Percentiles rank a stretch among this genome's conserved stretches.
These are phyloP conservation scores for Phaeolepiota aurea DNA, from an alignment of 768 basidiomycete genomes.

Conservation along the genomic window DNA sequence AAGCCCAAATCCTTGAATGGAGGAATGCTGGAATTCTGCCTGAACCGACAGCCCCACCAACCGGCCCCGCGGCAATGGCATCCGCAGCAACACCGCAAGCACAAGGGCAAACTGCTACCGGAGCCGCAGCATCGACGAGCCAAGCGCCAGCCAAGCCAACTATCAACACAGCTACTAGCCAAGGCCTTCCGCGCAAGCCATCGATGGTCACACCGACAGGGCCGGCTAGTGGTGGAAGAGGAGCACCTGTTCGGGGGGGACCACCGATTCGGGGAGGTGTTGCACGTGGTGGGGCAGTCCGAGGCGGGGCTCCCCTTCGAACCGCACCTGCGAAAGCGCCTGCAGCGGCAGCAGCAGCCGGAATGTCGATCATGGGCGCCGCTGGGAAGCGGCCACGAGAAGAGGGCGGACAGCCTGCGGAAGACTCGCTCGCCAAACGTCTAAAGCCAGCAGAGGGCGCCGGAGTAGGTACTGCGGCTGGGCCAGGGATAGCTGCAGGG, in stretches of 20 bases:
- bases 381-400: conserved; percentile 60
- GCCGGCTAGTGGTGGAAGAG: conserved; percentile 20
- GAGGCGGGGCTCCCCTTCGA: conserved; percentile 13
- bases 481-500: too few relatives aligned
- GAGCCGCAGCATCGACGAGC: not conserved
- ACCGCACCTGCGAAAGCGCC: conserved; percentile 10
- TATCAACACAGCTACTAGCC: conserved; percentile 12
- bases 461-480: too few relatives aligned
- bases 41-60: conserved; percentile 11
- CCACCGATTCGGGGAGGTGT: conserved; percentile 15
- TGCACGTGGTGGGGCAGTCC: conserved; percentile 10
- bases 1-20: conserved; percentile 53
- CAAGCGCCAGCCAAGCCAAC: conserved; percentile 11
- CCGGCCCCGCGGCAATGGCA: conserved; percentile 6
- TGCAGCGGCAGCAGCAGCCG: conserved; percentile 21
- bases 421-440: conserved; percentile 60
- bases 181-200: conserved; percentile 21
- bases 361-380: conserved; percentile 56
- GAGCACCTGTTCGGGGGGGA: conserved; percentile 25
- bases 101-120: conserved; percentile 1
- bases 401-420: conserved; percentile 30
- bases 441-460: conserved; percentile 44
- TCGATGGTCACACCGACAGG: conserved; percentile 13
- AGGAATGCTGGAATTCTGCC: conserved; percentile 42
- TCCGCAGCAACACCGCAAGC: conserved; percentile 7